Evolutionary conservation across 257 asterid species (phyloP).

Genomic region (Solanum gandarillasii): DNA sequence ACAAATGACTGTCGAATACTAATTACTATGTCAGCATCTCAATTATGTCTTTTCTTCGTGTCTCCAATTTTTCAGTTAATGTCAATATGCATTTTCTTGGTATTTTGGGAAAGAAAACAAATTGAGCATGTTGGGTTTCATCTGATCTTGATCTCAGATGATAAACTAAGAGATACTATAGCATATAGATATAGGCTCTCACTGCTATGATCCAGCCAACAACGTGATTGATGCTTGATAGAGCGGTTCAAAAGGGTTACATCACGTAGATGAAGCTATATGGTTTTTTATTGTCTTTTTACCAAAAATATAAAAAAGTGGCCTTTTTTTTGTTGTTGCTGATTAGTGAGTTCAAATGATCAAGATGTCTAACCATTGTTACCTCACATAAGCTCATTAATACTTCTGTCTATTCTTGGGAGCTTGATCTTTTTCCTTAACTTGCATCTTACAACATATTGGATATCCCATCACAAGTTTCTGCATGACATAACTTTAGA

Average conservation of each 20-base stretch:
- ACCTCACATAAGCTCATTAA: neutral
- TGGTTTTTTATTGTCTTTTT: neutral
- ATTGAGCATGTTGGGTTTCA: neutral
- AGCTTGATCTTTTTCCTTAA: neutral
- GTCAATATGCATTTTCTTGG: neutral
- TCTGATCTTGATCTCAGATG: neutral
- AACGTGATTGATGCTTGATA: neutral
- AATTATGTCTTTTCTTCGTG: neutral
- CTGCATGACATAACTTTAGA: neutral
- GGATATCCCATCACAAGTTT: neutral
- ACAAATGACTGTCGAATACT: neutral
- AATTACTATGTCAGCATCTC: neutral
- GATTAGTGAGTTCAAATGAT: neutral
- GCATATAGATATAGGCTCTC: neutral
- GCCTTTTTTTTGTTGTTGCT: neutral
- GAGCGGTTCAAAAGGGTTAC: neutral
- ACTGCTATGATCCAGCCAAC: neutral
- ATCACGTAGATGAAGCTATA: neutral
- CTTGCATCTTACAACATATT: neutral
- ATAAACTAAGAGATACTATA: no score
- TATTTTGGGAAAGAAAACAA: neutral
- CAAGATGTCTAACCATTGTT: neutral
- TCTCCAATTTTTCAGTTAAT: neutral
- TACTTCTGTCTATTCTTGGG: neutral
- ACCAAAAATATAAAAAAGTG: neutral